Conservation (phyloP, 176 grass and related monocot species). For the Pontederia paniculata region DNA sequence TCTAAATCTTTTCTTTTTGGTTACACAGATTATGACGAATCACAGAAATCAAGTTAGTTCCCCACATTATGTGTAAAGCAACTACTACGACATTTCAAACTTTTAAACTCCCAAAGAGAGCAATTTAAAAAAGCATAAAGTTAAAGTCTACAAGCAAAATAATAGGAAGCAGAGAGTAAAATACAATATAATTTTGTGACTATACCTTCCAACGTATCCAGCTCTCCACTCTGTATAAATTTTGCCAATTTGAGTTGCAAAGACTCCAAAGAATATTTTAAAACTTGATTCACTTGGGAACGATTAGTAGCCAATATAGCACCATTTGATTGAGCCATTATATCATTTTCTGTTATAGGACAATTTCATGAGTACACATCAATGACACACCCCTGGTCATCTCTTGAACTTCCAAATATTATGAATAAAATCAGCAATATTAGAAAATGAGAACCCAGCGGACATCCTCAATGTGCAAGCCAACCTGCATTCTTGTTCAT, state of each 20-base stretch:
- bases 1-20: no score
- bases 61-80: no score
- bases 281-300: background rate
- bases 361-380: background rate
- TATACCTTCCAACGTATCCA: constrained; percentile 11
- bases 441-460: background rate
- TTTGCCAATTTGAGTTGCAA: constrained; percentile 8
- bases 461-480: background rate
- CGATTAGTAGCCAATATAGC: background rate
- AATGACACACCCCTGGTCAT: background rate
- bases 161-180: background rate
- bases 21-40: no score
- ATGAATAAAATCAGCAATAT: background rate
- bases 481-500: background rate
- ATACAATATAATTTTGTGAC: background rate
- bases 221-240: constrained; percentile 10
- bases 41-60: no score
- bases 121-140: no score
- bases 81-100: no score
- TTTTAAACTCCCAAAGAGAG: no score
- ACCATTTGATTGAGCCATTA: constrained; percentile 9
- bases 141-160: background rate
- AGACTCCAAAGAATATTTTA: background rate
- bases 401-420: constrained; percentile 2
- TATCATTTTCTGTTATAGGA: no score